These are phyloP conservation scores for Nakazawaea sp. DNA, from an alignment of 805 yeast genomes.

Conservation along the genomic window DNA sequence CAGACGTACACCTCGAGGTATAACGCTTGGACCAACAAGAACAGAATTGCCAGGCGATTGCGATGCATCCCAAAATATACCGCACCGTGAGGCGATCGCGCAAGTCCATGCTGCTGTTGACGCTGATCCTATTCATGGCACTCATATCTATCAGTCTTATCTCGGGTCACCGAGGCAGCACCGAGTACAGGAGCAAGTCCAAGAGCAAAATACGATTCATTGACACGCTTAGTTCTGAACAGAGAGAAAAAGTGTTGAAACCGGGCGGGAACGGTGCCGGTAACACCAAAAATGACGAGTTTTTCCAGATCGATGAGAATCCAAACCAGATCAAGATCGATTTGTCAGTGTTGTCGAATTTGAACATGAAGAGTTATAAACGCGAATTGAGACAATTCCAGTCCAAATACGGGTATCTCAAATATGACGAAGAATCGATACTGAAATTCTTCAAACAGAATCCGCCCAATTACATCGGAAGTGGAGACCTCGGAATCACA, in stretches of 20 bases:
- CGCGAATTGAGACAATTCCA: constrained; percentile 8
- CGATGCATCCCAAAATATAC: neutral
- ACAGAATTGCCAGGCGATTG: too few species aligned
- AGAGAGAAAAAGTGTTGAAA: constrained; percentile 1
- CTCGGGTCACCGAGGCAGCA: too few species aligned
- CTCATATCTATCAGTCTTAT: too few species aligned
- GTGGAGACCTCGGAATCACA: neutral
- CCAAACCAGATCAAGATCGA: constrained; percentile 6
- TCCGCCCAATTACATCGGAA: constrained; percentile 6
- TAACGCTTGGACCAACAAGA: too few species aligned
- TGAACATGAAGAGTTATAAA: constrained; percentile 6
- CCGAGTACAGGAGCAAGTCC: too few species aligned
- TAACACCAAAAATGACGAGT: constrained; percentile 3
- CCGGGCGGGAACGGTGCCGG: constrained; percentile 1
- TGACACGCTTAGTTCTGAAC: constrained; percentile 5
- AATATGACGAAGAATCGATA: constrained; percentile 8
- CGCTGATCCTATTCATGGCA: neutral
- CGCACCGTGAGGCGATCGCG: neutral
- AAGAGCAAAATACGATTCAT: constrained; percentile 6
- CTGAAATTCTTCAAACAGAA: constrained; percentile 3
- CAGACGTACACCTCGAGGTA: too few species aligned
- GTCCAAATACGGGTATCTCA: constrained; percentile 2
- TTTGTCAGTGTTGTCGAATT: constrained; percentile 1
- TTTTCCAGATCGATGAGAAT: constrained; percentile 7
- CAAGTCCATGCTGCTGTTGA: neutral